Conservation (phyloP, 2,329 filamentous ascomycete species). For the Xylariaceae sp. region DNA sequence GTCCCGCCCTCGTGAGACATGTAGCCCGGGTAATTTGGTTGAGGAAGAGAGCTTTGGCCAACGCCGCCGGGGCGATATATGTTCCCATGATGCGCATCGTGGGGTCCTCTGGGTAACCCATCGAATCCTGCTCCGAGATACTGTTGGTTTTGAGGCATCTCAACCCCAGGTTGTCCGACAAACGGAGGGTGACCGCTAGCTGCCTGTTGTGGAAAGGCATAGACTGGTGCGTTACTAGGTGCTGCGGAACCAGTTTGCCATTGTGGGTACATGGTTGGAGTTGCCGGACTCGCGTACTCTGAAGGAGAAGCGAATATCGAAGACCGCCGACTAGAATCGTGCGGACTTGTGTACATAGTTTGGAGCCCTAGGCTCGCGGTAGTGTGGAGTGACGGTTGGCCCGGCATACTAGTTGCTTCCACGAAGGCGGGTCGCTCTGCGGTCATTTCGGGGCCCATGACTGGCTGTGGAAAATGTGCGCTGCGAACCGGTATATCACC, state of each 20-base stretch:
- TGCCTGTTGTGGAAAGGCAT: constrained; percentile 49
- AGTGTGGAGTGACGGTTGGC: constrained; percentile 34
- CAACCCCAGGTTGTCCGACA: constrained; percentile 33
- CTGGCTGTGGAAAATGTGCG: constrained; percentile 44
- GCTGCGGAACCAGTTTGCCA: constrained; percentile 51
- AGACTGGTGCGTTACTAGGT: constrained; percentile 47
- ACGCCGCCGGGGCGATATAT: constrained; percentile 33
- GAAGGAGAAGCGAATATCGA: constrained; percentile 47
- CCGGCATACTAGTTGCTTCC: constrained; percentile 27
- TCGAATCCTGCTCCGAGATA: constrained; percentile 37
- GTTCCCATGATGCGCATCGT: constrained; percentile 31
- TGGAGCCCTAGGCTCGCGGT: constrained; percentile 42
- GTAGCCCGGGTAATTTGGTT: constrained; percentile 22
- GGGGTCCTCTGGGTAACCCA: constrained; percentile 30
- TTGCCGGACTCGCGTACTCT: constrained; percentile 49
- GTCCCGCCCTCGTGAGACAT: constrained; percentile 20
- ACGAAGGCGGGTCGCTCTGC: constrained; percentile 40
- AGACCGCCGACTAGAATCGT: constrained; percentile 50
- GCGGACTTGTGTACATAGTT: constrained; percentile 50
- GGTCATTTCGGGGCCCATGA: constrained; percentile 47
- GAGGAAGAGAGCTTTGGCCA: constrained; percentile 14
- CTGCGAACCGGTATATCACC: constrained; percentile 48
- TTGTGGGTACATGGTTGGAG: constrained; percentile 44
- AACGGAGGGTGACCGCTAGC: constrained; percentile 33
- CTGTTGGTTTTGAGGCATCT: constrained; percentile 31